Evolutionary conservation across 345 rosid species (phyloP).

Genomic region (Camelina sativa): DNA sequence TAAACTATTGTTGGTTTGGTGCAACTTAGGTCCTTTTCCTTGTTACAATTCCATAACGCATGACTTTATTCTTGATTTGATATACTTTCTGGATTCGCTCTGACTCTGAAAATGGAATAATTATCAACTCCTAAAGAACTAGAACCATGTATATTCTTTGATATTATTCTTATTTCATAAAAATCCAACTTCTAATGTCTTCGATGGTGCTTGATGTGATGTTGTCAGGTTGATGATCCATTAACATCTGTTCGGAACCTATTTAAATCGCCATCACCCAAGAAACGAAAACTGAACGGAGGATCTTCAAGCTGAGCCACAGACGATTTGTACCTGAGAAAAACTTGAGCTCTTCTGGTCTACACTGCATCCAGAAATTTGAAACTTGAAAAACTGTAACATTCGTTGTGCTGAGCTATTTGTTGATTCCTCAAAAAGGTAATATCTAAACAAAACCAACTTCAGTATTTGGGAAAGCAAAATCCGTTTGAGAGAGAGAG

Average conservation of each 20-base stretch:
- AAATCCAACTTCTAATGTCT: conserved; percentile 1
- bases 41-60: neutral
- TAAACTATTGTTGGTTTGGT: neutral
- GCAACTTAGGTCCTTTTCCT: neutral
- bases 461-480: too few species aligned
- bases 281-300: conserved; percentile 50
- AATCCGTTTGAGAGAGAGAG: too few species aligned
- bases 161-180: too few species aligned
- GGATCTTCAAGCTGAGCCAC: conserved; percentile 37
- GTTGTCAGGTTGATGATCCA: conserved; percentile 75
- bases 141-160: too few species aligned
- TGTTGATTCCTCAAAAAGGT: conserved; percentile 7
- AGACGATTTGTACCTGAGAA: conserved; percentile 12
- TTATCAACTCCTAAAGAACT: too few species aligned
- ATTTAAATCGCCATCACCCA: conserved; percentile 62
- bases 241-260: conserved; percentile 72
- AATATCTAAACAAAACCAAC: neutral
- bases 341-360: neutral
- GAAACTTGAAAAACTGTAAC: conserved; percentile 10
- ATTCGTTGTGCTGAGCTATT: conserved; percentile 9
- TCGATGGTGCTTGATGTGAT: conserved; percentile 10
- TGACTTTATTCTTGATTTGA: too few species aligned
- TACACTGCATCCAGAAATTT: neutral
- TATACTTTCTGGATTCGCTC: too few species aligned
- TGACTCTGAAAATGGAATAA: too few species aligned